Evolutionary conservation across 495 filamentous ascomycete species (phyloP), one percentile per base, ranked within the genome.

Genomic region (Lophiotrema nucula): DNA sequence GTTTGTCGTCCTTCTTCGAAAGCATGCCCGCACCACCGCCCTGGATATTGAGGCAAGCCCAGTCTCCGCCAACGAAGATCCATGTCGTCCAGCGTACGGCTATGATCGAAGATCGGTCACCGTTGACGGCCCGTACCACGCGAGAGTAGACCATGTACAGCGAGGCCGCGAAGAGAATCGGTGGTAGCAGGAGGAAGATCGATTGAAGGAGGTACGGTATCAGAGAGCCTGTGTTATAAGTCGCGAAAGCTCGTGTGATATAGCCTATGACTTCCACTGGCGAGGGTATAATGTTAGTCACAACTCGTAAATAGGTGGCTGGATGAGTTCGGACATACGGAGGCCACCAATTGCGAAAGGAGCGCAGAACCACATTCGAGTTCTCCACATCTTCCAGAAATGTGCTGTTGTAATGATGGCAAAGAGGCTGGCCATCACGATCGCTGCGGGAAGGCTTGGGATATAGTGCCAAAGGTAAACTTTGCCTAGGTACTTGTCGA

Each of bases 11-110:
- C 19, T 12, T 13, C 6, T 12, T 21, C 10, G 19, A 11, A 6
- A 43, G 39, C 19, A 6, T 21, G 19, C 39, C 39, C 4, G 46
- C 15, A 52, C 48, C 39, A 10, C 6, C 39, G 19, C 6, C 11
- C 44, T 79, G 74, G 8, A 73, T 53, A 23, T 69, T 45, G 61
- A 78, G 74, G n/a, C 68, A 73, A n/a, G 73, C 25, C 0, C 77
- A 66, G 54, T 78, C 76, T 46, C 75, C 71, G 3, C 44, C n/a
- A 2, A 80, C 72, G 58, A 78, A 78, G 31, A 70, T 48, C 33
- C 64, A 71, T 1, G 75, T 78, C 21, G 77, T 47, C 53, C 73
- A 68, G 21, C 47, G 64, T 24, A 47, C 45, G 5, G 46, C 60
- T 31, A 79, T 67, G 8, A 71, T 46, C 10, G 65, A 61, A 39